A percentile compares a stretch with the other conserved stretches of the same genome.
phyloP scores from a whole-genome alignment of 1,139 yeast species.

The Zygosaccharomyces pseudobailii region DNA sequence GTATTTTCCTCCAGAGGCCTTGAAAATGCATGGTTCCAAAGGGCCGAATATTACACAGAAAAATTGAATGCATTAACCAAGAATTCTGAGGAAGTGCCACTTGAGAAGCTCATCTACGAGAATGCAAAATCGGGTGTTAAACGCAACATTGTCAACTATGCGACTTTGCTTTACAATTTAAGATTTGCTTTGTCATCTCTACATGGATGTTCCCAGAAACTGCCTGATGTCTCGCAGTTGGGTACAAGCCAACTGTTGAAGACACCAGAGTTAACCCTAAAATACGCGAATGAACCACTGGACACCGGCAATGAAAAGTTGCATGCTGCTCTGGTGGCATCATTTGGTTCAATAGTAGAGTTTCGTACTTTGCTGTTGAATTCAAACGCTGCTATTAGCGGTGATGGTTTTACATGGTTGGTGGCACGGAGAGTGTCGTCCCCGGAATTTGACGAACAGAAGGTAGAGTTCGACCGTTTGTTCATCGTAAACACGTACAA shows the following conservation, averaged over 20 bases:
- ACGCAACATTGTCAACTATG: conserved; percentile 46
- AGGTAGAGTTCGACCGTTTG: conserved; percentile 42
- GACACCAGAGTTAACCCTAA: conserved; percentile 39
- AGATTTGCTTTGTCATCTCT: conserved; percentile 56
- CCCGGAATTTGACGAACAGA: conserved; percentile 26
- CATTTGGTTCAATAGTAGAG: conserved; percentile 67
- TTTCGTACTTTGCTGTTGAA: conserved; percentile 59
- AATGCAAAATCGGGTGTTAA: conserved; percentile 31
- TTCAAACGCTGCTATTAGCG: conserved; percentile 60
- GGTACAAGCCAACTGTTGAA: conserved; percentile 37
- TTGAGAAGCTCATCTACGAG: conserved; percentile 30
- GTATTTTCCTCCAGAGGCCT: conserved; percentile 50
- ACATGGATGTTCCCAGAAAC: conserved; percentile 28
- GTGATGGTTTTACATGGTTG: conserved; percentile 74
- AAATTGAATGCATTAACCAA: conserved; percentile 40
- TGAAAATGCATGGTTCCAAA: conserved; percentile 55
- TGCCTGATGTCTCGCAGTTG: conserved; percentile 11
- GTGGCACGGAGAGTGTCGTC: conserved; percentile 49
- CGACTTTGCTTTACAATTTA: conserved; percentile 56
- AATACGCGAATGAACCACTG: conserved; percentile 40
- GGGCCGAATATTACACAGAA: conserved; percentile 46
- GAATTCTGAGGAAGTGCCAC: conserved; percentile 20
- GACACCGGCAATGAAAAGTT: conserved; percentile 28
- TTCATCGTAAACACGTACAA: conserved; percentile 73
- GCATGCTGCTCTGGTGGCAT: conserved; percentile 43